These are phyloP conservation scores for Aaosphaeria pasadenensis DNA, from an alignment of 2,329 filamentous ascomycete genomes.

Conservation along the genomic window DNA sequence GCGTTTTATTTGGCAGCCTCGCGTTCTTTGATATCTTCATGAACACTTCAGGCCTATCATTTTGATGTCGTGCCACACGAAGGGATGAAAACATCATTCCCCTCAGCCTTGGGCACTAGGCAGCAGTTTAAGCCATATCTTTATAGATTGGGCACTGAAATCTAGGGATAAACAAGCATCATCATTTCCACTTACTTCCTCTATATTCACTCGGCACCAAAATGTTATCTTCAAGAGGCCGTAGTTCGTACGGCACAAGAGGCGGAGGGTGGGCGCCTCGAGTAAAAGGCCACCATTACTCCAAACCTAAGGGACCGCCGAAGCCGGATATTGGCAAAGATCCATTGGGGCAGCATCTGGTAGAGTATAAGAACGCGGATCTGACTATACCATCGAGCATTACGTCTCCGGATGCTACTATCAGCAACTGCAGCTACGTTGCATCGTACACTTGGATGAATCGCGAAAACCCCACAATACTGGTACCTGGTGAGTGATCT, in stretches of 20 bases:
- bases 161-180: not conserved
- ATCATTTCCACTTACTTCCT: not conserved
- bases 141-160: not conserved
- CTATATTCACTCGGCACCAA: not conserved
- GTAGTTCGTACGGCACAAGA: not conserved
- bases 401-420: conserved; percentile 14
- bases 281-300: not conserved
- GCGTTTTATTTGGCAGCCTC: not conserved
- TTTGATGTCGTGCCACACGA: not conserved
- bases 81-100: not conserved
- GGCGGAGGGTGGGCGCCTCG: not conserved
- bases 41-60: not conserved
- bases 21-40: too few species aligned
- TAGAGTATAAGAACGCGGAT: conserved; percentile 12
- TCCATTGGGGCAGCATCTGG: conserved; percentile 4
- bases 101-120: not conserved
- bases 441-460: conserved; percentile 55
- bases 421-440: conserved; percentile 42
- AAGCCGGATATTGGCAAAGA: not conserved
- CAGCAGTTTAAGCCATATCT: not conserved
- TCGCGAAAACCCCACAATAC: conserved; percentile 35
- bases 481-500: conserved; percentile 20
- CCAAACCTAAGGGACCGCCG: not conserved
- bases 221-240: not conserved
- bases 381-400: conserved; percentile 1